Evolutionary conservation across 331 rosid genomes (phyloP).

Genomic region (Spiraea crenata): DNA sequence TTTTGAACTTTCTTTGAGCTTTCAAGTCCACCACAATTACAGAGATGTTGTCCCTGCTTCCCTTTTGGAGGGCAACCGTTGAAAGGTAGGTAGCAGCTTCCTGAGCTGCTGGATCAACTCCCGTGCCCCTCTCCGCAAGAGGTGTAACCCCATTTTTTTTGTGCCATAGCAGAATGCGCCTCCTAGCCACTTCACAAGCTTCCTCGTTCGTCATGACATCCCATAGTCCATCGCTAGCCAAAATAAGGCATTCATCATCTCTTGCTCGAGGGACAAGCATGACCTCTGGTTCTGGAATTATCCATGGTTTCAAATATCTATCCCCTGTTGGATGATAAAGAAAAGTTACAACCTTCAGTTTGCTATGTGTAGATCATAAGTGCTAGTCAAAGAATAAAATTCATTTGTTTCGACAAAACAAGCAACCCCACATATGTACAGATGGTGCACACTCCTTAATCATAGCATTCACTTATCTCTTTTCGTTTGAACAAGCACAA

Average conservation of each 20-base stretch:
- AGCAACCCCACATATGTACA: neutral
- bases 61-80: slow-evolving; percentile 55
- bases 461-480: neutral
- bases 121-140: slow-evolving; percentile 33
- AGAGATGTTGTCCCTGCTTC: slow-evolving; percentile 63
- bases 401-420: slow-evolving; percentile 4
- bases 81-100: slow-evolving; percentile 53
- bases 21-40: slow-evolving; percentile 59
- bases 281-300: slow-evolving; percentile 60
- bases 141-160: slow-evolving; percentile 40
- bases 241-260: slow-evolving; percentile 53
- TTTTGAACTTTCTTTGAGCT: slow-evolving; percentile 55
- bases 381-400: neutral
- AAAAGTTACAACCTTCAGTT: neutral
- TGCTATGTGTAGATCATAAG: neutral
- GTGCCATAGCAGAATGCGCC: slow-evolving; percentile 55
- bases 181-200: slow-evolving; percentile 51
- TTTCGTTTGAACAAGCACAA: neutral
- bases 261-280: slow-evolving; percentile 45
- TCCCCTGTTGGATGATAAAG: slow-evolving; percentile 38
- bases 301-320: slow-evolving; percentile 58
- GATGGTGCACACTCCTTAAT: neutral
- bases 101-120: slow-evolving; percentile 58
- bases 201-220: slow-evolving; percentile 60
- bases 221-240: slow-evolving; percentile 68